Conservation (phyloP, 495 filamentous ascomycete species). For the Diplogelasinospora grovesii region DNA sequence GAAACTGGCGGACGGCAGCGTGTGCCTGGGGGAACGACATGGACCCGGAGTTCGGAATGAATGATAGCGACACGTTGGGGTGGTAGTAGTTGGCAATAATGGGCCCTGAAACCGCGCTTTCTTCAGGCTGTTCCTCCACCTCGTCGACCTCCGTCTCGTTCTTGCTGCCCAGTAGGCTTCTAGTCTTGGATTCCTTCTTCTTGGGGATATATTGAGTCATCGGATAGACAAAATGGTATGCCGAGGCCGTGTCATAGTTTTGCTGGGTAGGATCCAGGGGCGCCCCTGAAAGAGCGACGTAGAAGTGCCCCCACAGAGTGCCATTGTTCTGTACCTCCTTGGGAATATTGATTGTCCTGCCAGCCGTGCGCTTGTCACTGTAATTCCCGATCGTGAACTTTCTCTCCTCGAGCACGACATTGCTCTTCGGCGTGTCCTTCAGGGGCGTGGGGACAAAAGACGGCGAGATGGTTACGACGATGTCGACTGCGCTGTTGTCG, state of each 20-base stretch:
- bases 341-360: conserved; percentile 73
- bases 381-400: conserved; percentile 75
- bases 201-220: conserved; percentile 84
- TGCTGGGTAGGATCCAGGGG: conserved; percentile 65
- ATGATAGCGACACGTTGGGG: conserved; percentile 83
- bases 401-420: conserved; percentile 70
- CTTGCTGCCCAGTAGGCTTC: conserved; percentile 65
- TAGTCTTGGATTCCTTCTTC: conserved; percentile 88
- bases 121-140: conserved; percentile 37
- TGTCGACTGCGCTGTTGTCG: conserved; percentile 66
- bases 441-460: conserved; percentile 64
- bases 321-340: conserved; percentile 81
- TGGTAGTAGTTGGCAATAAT: conserved; percentile 84
- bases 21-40: conserved; percentile 60
- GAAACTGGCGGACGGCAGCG: conserved; percentile 66
- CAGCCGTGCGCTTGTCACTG: conserved; percentile 68
- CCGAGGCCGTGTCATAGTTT: conserved; percentile 63
- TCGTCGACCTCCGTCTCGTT: conserved; percentile 45
- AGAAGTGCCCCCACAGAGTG: conserved; percentile 91
- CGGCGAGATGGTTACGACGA: conserved; percentile 76
- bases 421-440: conserved; percentile 45
- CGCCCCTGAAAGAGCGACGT: conserved; percentile 67
- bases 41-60: conserved; percentile 75
- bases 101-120: conserved; percentile 45
- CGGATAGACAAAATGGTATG: conserved; percentile 77